A percentile compares a stretch with the other conserved stretches of the same genome.
Conservation (phyloP, 352 stramenopile species). For the Phytophthora chlamydospora region DNA sequence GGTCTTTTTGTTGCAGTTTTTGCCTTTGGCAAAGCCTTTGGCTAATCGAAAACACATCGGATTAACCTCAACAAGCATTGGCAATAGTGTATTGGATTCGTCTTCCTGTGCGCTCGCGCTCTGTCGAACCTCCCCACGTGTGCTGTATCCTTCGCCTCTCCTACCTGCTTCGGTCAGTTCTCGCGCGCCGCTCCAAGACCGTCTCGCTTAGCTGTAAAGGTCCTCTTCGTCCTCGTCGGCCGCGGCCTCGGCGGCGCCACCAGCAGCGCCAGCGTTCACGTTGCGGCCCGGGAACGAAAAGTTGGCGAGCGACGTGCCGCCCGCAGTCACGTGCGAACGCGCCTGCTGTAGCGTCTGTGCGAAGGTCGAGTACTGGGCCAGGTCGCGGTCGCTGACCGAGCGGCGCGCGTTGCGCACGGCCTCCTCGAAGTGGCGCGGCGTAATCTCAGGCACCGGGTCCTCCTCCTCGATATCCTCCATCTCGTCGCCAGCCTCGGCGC, state of each 20-base stretch:
- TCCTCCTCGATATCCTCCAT: conserved; percentile 94
- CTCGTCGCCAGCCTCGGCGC: conserved; percentile 89
- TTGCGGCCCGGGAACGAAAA: conserved; percentile 95
- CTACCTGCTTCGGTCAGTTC: conserved; percentile 27
- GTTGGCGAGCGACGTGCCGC: conserved; percentile 93
- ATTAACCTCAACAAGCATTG: conserved; percentile 28
- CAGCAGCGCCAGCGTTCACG: conserved; percentile 46
- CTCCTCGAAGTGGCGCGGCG: conserved; percentile 96
- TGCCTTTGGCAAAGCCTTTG: too few relatives aligned
- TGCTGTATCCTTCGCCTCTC: conserved; percentile 21
- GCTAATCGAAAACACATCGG: too few relatives aligned
- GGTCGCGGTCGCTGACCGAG: conserved; percentile 98
- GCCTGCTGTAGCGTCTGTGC: conserved; percentile 95
- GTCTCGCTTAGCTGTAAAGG: conserved; percentile 94
- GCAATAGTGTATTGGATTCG: conserved; percentile 38
- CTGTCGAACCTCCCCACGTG: conserved; percentile 23
- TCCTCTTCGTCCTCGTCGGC: conserved; percentile 98
- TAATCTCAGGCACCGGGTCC: conserved; percentile 96
- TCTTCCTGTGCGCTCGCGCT: conserved; percentile 17
- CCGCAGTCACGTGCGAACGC: conserved; percentile 93
- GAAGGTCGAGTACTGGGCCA: conserved; percentile 92
- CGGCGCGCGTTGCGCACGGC: conserved; percentile 97
- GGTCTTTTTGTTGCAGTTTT: not conserved
- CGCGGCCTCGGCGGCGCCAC: conserved; percentile 62
- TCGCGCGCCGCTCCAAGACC: conserved; percentile 12